Percentiles rank a stretch among this genome's conserved stretches.
These are phyloP conservation scores for Senecio squalidus DNA, from an alignment of 140 eudicot species.

Conservation along the genomic window DNA sequence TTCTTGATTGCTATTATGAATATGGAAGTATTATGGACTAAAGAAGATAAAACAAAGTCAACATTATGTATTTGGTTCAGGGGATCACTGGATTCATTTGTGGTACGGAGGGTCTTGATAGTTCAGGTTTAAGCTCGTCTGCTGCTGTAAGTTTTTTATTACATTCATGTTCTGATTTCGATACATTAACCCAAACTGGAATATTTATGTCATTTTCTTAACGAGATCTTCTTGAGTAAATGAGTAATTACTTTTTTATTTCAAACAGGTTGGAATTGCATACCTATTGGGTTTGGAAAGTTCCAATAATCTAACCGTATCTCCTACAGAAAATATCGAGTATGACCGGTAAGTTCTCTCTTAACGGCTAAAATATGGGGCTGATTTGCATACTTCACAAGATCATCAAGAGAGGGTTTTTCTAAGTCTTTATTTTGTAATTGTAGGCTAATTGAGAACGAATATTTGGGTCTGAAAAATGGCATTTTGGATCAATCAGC, in stretches of 20 bases:
- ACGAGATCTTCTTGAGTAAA: too few relatives aligned
- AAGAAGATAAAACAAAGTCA: neutral
- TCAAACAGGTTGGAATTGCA: constrained; percentile 92
- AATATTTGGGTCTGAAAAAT: constrained; percentile 81
- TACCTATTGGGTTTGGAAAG: constrained; percentile 89
- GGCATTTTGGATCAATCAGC: constrained; percentile 99
- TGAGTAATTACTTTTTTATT: too few relatives aligned
- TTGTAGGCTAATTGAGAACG: constrained; percentile 92
- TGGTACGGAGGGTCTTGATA: constrained; percentile 82
- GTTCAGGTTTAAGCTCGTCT: constrained; percentile 96
- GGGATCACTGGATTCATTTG: constrained; percentile 75
- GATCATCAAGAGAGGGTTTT: neutral
- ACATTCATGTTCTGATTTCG: neutral
- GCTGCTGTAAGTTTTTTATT: constrained; percentile 88
- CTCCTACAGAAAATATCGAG: constrained; percentile 85
- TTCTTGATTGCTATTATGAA: neutral
- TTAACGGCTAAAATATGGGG: neutral
- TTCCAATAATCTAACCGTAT: constrained; percentile 58
- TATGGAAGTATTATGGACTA: too few relatives aligned
- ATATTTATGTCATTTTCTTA: neutral
- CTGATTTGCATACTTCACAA: too few relatives aligned
- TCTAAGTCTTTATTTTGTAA: constrained; percentile 3
- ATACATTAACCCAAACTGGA: neutral
- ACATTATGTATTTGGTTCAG: constrained; percentile 31
- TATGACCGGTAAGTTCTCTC: constrained; percentile 65